Evolutionary conservation across 345 rosid species (phyloP), one percentile per base, ranked within the genome.

Genomic region (Salix caprea): DNA sequence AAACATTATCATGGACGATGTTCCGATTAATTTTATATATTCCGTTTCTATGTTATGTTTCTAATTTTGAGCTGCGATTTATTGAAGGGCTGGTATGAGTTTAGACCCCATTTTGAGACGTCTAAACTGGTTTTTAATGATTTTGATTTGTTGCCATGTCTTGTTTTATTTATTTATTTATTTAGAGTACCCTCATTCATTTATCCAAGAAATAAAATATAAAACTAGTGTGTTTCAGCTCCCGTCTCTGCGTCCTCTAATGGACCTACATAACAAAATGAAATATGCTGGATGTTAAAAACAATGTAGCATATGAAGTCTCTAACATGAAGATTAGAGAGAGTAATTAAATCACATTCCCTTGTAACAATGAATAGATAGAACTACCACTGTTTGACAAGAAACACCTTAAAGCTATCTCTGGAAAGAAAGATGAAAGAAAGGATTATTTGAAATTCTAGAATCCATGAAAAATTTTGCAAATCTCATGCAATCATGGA

Each of bases 121-220:
- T 48, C 2, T 48, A 14, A 48, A 2, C 18, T 48, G 19, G 21
- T 15, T 48, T 48, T 16, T 48, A 48, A 15, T 16, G 54, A 48
- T 48, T 48, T 16, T 48, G 54, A 48, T 48, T 48, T 48, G 7
- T 48, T 48, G 21, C 2, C 54, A 48, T 48, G 19, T 48, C 7
- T 4, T 48, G 54, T 48, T 48, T 48, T 48, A 14, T 46, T 46
- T 46, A 1, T 15, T 48, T 28, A 28, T 28, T 28, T 28, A 28
- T 28, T 28, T 28, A 28, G 28, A 28, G 28, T 82, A 84, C 85
- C 79, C 69, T 60, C 82, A 77, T 78, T 81, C 86, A 84, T 70
- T 71, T 71, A 73, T 66, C 64, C 70, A 66, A 66, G 67, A 58
- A 32, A 78, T 30, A 36, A n/a, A 65, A 30, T 40, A 62, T 21